Evolutionary conservation across 192 early-diverging fungal species (phyloP), one percentile per base, ranked within the genome.

Genomic region (Haplosporangium gracile): DNA sequence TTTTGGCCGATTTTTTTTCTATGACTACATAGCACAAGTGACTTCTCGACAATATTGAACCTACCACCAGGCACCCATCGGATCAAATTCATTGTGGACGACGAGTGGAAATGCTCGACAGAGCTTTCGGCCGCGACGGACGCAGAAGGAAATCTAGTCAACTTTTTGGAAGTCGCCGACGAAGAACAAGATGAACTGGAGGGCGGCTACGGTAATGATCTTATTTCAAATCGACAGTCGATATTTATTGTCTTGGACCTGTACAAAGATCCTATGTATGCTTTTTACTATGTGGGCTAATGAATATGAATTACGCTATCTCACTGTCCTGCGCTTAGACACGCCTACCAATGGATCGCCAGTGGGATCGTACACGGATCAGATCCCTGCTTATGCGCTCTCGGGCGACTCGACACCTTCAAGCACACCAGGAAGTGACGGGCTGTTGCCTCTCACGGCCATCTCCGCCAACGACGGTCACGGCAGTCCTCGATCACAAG

Each of bases 31-130:
- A 95, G 93, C 84, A 91, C 92, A 29, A 90, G 91, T 53, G 96
- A 97, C 81, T 97, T 97, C 76, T 93, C 93, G 7, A 93, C 95
- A 0, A 92, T 97, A 45, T 88, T 99, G 34, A 95, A 98, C 81
- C 89, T 99, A 76, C 95, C 96, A n/a, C 94, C 95, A 29, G 98
- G 98, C 57, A 98, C 96, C 6, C 98, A 99, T 88, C 95, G 95
- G 81, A 93, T 99, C 72, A 99, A 99, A 89, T 99, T 97, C 80
- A 98, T 99, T 87, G 98, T 99, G 9, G 98, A 99, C 84, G 97
- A 97, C 80, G 97, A 98, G 79, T 99, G 98, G 98, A 96, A 97
- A 75, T 99, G 98, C 75, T 96, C 95, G 1, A 96, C 96, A 70
- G 95, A 97, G 72, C 89, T 98, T 65, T 94, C 97, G 70, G 95